Percentiles rank a stretch among this genome's conserved stretches.
Evolutionary conservation across 768 basidiomycete species (phyloP).

Genomic region (Sistotremastrum niveocremeum): DNA sequence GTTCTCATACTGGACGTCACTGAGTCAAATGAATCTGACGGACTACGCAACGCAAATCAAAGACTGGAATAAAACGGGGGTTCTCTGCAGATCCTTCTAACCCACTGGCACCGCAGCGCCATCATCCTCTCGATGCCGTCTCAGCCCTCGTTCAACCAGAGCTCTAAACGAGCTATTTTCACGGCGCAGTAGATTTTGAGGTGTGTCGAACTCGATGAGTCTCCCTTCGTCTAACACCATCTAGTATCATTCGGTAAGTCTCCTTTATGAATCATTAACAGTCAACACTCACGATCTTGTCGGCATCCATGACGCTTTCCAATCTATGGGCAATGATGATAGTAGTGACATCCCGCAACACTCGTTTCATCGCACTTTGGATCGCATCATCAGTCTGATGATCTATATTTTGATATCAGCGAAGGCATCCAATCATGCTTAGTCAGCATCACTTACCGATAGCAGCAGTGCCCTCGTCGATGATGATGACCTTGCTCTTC

Average conservation of each 20-base stretch:
- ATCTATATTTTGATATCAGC: constrained; percentile 10
- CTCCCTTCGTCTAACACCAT: constrained; percentile 45
- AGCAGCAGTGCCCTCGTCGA: constrained; percentile 9
- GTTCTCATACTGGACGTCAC: too few relatives aligned
- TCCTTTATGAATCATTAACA: background rate
- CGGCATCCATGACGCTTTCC: constrained; percentile 10
- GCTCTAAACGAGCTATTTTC: constrained; percentile 11
- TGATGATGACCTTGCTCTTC: constrained; percentile 14
- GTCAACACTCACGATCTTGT: constrained; percentile 8
- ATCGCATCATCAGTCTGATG: constrained; percentile 26
- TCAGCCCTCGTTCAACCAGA: constrained; percentile 6
- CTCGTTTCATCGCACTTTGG: constrained; percentile 21
- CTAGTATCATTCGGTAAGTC: constrained; percentile 10
- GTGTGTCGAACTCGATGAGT: constrained; percentile 44
- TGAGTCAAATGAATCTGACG: too few relatives aligned
- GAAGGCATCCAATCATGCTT: constrained; percentile 20
- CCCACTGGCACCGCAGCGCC: too few relatives aligned
- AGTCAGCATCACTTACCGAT: constrained; percentile 11
- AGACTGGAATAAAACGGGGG: too few relatives aligned
- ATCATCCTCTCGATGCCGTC: too few relatives aligned
- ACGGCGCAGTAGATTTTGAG: constrained; percentile 20
- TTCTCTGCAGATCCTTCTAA: too few relatives aligned
- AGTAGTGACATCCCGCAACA: constrained; percentile 20
- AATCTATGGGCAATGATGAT: constrained; percentile 29
- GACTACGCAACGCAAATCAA: too few relatives aligned